A percentile compares a stretch with the other conserved stretches of the same genome.
phyloP scores from a whole-genome alignment of 2,329 filamentous ascomycete species.

The Elsinoe fawcettii region DNA sequence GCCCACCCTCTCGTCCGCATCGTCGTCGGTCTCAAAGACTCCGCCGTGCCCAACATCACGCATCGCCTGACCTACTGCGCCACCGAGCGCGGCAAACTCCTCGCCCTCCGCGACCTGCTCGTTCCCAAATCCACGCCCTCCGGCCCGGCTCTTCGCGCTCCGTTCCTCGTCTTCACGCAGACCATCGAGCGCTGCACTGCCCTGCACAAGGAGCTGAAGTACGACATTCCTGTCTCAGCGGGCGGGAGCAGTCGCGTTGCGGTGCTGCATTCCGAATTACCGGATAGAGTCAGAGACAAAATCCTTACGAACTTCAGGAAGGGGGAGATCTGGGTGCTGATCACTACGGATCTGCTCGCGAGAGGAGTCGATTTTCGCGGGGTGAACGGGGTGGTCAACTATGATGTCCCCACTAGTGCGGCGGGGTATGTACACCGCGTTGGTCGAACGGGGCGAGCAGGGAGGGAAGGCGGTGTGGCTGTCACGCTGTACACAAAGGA shows the following conservation, averaged over 20 bases:
- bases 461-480: conserved; percentile 76
- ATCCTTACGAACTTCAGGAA: conserved; percentile 87
- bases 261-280: conserved; percentile 79
- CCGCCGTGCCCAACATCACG: conserved; percentile 82
- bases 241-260: conserved; percentile 79
- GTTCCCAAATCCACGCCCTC: conserved; percentile 61
- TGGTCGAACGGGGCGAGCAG: conserved; percentile 81
- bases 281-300: conserved; percentile 63
- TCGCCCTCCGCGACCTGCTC: conserved; percentile 81
- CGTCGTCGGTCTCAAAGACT: conserved; percentile 94
- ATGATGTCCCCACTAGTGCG: conserved; percentile 87
- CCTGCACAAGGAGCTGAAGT: conserved; percentile 80
- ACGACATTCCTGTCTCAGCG: conserved; percentile 85
- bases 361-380: conserved; percentile 92
- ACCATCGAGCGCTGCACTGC: conserved; percentile 86
- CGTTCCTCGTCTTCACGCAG: conserved; percentile 93
- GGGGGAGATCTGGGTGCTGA: conserved; percentile 91
- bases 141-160: conserved; percentile 58
- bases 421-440: conserved; percentile 90
- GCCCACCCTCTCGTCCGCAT: conserved; percentile 60
- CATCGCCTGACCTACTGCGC: conserved; percentile 88
- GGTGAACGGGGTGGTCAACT: conserved; percentile 94
- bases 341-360: conserved; percentile 88
- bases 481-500: conserved; percentile 95
- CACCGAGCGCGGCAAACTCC: conserved; percentile 86